Evolutionary conservation across 2,329 filamentous ascomycete species (phyloP), one percentile per base, ranked within the genome.

Genomic region (Epichloe gansuensis): DNA sequence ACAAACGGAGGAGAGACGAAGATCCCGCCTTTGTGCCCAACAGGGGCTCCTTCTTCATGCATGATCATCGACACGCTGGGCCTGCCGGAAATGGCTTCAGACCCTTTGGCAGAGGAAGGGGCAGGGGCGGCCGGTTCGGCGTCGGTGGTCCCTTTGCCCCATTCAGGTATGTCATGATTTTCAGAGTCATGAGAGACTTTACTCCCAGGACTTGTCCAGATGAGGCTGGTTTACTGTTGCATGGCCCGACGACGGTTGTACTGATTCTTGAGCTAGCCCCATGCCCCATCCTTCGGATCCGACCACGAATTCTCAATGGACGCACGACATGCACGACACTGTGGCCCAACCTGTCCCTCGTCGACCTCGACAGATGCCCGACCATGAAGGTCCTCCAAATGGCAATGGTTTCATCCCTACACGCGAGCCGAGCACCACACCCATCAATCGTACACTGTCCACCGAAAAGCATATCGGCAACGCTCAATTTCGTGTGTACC

Each of bases 11-110:
- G 67, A 80, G 88, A 60, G 89, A 95, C 64, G 83, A 88, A 60
- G 89, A 95, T 66, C 91, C 91, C 38, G 83, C 90, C 11, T 95
- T 95, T 69, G 91, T 96, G 51, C 91, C 93, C 51, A 96, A 94
- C 63, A 78, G 91, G 58, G 93, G 93, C 54, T 85, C 87, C 56
- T 97, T 97, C 74, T 97, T 96, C 72, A 89, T 97, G 81, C 91
- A 97, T 68, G 93, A 97, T 65, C 88, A 93, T 63, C 81, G 89
- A 56, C 84, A 88, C 60, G 80, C 85, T 52, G 85, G 85, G n/a
- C 79, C 84, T 44, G 81, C 82, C 58, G 78, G 83, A 50, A 91
- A 90, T 68, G 85, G 85, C 50, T 89, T 91, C 68, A 77, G 86
- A 53, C 80, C 83, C 12, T 85, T 84, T 65, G 78, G 78, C 35